phyloP scores from a whole-genome alignment of 306 rosid genomes.

The Elaeagnus macrophylla region DNA sequence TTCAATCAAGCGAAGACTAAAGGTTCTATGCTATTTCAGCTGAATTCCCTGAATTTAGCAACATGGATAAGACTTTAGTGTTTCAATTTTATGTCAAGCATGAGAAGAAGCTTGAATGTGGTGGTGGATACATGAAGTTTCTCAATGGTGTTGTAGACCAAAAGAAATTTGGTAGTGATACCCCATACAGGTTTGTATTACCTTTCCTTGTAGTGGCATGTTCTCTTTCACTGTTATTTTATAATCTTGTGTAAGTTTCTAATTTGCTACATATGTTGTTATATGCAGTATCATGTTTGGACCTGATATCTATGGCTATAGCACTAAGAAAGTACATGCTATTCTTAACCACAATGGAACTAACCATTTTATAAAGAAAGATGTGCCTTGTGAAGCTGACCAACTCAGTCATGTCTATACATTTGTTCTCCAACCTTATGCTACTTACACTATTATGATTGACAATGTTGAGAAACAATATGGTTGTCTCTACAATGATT shows the following conservation, averaged over 20 bases:
- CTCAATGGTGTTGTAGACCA: constrained; percentile 87
- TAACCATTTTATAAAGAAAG: constrained; percentile 95
- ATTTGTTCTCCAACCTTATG: constrained; percentile 88
- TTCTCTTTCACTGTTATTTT: not conserved
- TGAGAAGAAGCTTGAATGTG: constrained; percentile 98
- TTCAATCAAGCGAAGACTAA: constrained; percentile 94
- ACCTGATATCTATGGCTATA: constrained; percentile 98
- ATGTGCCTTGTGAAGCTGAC: constrained; percentile 96
- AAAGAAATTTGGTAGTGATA: too few species aligned
- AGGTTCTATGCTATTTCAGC: constrained; percentile 95
- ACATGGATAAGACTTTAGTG: constrained; percentile 75
- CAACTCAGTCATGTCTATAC: constrained; percentile 93
- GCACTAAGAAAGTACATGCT: constrained; percentile 96
- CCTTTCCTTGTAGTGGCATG: constrained; percentile 7
- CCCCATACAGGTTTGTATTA: constrained; percentile 81
- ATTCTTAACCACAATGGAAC: constrained; percentile 69
- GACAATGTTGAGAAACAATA: constrained; percentile 93
- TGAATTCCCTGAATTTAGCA: constrained; percentile 90
- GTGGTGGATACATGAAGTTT: constrained; percentile 98
- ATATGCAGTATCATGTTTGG: constrained; percentile 93
- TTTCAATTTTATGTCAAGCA: constrained; percentile 95
- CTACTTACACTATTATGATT: constrained; percentile 79
- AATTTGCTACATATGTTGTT: constrained; percentile 15
- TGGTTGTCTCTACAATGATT: constrained; percentile 86
- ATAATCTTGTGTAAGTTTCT: constrained; percentile 13